Base-by-base conservation (phyloP, 2,329 filamentous ascomycete genomes). In the Paracoccidioides brasiliensis region DNA sequence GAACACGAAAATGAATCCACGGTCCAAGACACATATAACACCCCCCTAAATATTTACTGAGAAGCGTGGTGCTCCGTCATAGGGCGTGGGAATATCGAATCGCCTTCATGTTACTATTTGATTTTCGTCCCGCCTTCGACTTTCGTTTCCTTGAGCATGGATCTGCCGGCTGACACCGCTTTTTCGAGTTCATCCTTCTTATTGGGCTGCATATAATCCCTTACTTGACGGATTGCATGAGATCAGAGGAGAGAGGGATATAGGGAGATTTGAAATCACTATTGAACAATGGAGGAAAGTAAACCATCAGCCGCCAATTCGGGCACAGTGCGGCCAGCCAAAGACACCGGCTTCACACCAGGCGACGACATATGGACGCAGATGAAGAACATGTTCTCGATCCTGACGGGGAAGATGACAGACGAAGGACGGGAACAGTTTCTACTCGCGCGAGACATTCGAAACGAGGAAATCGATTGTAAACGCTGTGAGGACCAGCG, bases 321-420 rank as follows among this genome's bases (percentile, higher is more conserved):
- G 32, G 42, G 55, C 35, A 41, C 57, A 45, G n/a, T 64, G 40
- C 64, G 66, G 52, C 57, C 63, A 35, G 55, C 65, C 48, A 63
- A 60, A 1, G 65, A 70, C 44, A 72, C 65, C 8, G 72, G 71
- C 4, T 75, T 64, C 54, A 63, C 64, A 9, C 63, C 69, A 12
- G 72, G 71, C 12, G 68, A 75, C 60, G 73, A 74, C 54, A 64
- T 67, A 28, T 72, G 65, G 60, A 73, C 73, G 40, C 70, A 73
- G 77, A 95, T 88, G 85, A 80, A 85, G 68, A 95, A 87, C 75
- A 86, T 90, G 76, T 96, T 94, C 78, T 81, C 81, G 64, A 86
- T 90, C 71, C 76, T 95, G 52, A 82, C 86, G 14, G 86, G 87
- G 55, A 76, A 79, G 64, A 83, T 93, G 74, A 85, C 82, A 15